Evolutionary conservation across 495 filamentous ascomycete species (phyloP).

Genomic region (Neurospora hispaniola): DNA sequence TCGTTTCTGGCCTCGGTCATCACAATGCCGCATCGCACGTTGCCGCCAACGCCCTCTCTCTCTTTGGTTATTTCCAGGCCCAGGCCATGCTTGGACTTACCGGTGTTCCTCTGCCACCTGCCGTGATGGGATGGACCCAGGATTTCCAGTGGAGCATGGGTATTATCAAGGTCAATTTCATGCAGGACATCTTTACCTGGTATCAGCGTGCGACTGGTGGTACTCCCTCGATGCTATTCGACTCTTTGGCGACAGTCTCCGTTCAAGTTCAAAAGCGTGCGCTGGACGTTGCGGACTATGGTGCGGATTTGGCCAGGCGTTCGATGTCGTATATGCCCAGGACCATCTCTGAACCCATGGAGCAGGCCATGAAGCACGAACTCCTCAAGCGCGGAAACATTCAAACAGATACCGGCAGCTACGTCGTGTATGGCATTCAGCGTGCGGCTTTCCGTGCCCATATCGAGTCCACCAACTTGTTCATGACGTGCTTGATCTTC

Average conservation of each 20-base stretch:
- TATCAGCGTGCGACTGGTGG: conserved; percentile 93
- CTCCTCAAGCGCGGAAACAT: conserved; percentile 37
- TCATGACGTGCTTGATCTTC: conserved; percentile 84
- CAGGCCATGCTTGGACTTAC: conserved; percentile 90
- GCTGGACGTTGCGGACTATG: conserved; percentile 21
- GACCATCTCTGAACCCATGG: conserved; percentile 32
- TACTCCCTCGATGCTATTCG: conserved; percentile 70
- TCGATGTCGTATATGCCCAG: conserved; percentile 42
- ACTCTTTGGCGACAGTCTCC: conserved; percentile 62
- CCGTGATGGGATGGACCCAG: conserved; percentile 92
- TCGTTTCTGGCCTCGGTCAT: conserved; percentile 76
- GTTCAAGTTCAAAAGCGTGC: conserved; percentile 78
- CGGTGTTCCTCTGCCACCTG: conserved; percentile 70
- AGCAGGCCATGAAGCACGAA: conserved; percentile 14
- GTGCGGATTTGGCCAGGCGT: conserved; percentile 35
- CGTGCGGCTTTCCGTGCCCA: conserved; percentile 77
- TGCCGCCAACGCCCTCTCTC: conserved; percentile 83
- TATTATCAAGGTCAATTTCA: conserved; percentile 77
- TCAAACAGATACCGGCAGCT: conserved; percentile 41
- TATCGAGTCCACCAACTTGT: conserved; percentile 90
- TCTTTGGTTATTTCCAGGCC: conserved; percentile 96
- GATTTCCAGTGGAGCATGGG: conserved; percentile 99
- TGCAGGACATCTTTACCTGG: conserved; percentile 88
- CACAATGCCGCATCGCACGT: conserved; percentile 95
- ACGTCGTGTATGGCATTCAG: conserved; percentile 78